Conservation (phyloP, 2,329 filamentous ascomycete species). For the Colletotrichum theobromicola region DNA sequence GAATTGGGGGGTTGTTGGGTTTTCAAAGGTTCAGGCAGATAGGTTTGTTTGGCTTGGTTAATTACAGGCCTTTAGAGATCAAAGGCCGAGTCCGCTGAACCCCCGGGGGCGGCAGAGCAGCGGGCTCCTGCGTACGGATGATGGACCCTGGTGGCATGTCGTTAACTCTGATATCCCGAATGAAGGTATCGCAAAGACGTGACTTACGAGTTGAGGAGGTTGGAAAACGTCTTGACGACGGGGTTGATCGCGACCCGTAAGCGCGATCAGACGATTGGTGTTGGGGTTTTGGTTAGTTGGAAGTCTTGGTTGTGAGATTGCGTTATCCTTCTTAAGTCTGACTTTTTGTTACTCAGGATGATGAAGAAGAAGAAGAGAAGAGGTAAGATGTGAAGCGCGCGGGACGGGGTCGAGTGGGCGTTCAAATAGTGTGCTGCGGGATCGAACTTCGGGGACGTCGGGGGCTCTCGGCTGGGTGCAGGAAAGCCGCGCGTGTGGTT, state of each 20-base stretch:
- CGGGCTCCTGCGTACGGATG: slow-evolving; percentile 96
- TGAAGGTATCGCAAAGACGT: neutral
- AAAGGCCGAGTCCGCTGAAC: slow-evolving; percentile 71
- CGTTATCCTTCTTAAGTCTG: neutral
- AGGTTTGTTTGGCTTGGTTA: slow-evolving; percentile 47
- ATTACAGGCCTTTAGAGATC: slow-evolving; percentile 33
- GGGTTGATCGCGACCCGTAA: slow-evolving; percentile 62
- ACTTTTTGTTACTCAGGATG: neutral
- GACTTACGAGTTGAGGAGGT: slow-evolving; percentile 93
- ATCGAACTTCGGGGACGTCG: neutral
- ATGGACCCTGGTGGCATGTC: slow-evolving; percentile 69
- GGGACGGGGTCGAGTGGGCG: neutral
- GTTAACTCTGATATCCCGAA: slow-evolving; percentile 21
- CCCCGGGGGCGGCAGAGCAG: slow-evolving; percentile 87
- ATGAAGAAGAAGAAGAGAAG: neutral
- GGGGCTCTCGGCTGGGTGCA: neutral
- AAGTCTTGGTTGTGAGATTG: neutral
- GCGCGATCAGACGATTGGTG: slow-evolving; percentile 53
- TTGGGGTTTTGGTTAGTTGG: neutral
- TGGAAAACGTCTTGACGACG: slow-evolving; percentile 96
- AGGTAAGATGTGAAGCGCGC: neutral
- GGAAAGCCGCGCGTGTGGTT: neutral
- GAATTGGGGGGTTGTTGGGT: slow-evolving; percentile 10
- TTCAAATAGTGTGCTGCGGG: slow-evolving; percentile 4
- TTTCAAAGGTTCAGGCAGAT: slow-evolving; percentile 26